A percentile compares a stretch with the other conserved stretches of the same genome.
Evolutionary conservation across 768 basidiomycete species (phyloP).

Genomic region (Serendipita sp.): DNA sequence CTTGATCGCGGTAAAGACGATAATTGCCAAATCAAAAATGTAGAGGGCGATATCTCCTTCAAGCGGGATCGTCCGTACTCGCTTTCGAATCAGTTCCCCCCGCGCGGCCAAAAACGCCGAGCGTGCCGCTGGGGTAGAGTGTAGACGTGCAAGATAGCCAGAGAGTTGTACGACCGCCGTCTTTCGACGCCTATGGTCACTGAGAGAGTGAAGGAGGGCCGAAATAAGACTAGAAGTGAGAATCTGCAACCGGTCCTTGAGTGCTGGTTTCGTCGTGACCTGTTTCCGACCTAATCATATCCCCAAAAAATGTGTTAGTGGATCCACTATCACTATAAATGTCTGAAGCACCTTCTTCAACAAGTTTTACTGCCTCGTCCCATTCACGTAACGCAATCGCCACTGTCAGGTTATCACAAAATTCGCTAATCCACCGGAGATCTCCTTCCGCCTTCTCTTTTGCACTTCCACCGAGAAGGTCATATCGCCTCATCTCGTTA

Average conservation of each 20-base stretch:
- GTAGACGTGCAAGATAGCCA: slow-evolving; percentile 54
- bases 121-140: slow-evolving; percentile 62
- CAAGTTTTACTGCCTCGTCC: slow-evolving; percentile 68
- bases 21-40: slow-evolving; percentile 71
- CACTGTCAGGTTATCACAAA: slow-evolving; percentile 81
- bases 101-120: slow-evolving; percentile 71
- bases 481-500: slow-evolving; percentile 40
- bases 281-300: slow-evolving; percentile 41
- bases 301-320: background rate
- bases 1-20: slow-evolving; percentile 87
- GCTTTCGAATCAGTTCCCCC: slow-evolving; percentile 50
- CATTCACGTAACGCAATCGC: slow-evolving; percentile 81
- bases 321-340: background rate
- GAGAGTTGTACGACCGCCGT: slow-evolving; percentile 55
- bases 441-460: slow-evolving; percentile 71
- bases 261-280: slow-evolving; percentile 35
- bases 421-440: slow-evolving; percentile 75
- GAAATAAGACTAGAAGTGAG: slow-evolving; percentile 53
- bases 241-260: slow-evolving; percentile 43
- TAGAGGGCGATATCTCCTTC: slow-evolving; percentile 80
- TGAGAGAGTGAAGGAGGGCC: slow-evolving; percentile 57
- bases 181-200: slow-evolving; percentile 63
- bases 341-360: slow-evolving; percentile 55
- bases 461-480: slow-evolving; percentile 43
- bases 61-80: slow-evolving; percentile 73